phyloP scores from a whole-genome alignment of 1,284 basidiomycete genomes.

The Papiliotrema terrestris region DNA sequence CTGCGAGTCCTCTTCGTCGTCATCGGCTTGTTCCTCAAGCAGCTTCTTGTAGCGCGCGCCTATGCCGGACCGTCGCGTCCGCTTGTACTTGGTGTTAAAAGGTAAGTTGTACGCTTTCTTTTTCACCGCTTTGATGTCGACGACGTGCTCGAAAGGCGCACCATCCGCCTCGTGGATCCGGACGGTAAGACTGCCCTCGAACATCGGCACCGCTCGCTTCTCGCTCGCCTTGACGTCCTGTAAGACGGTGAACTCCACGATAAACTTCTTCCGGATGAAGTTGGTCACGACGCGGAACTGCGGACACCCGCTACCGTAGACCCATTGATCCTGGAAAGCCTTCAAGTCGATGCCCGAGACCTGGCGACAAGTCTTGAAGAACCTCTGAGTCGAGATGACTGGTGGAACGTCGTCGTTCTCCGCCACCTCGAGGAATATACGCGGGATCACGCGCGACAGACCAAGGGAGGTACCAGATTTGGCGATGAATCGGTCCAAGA shows the following conservation, averaged over 20 bases:
- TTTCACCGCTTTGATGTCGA: constrained; percentile 80
- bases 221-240: constrained; percentile 76
- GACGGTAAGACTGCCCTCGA: constrained; percentile 97
- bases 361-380: constrained; percentile 88
- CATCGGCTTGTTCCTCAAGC: constrained; percentile 86
- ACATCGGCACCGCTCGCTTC: constrained; percentile 78
- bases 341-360: constrained; percentile 86
- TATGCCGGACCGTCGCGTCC: constrained; percentile 73
- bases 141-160: constrained; percentile 96
- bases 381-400: constrained; percentile 81
- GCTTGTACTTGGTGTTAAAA: constrained; percentile 99
- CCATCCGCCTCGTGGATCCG: constrained; percentile 99
- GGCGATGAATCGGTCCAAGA: constrained; percentile 86
- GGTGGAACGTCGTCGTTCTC: constrained; percentile 86
- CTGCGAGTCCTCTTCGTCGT: constrained; percentile 75
- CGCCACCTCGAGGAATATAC: constrained; percentile 89
- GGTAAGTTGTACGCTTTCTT: constrained; percentile 89
- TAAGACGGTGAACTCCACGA: constrained; percentile 90
- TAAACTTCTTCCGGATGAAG: constrained; percentile 97
- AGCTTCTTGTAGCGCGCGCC: constrained; percentile 75
- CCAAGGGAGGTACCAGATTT: constrained; percentile 95
- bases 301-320: constrained; percentile 95
- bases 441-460: constrained; percentile 89
- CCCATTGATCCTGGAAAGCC: constrained; percentile 95
- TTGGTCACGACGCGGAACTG: constrained; percentile 82